Conservation (phyloP, 2,329 filamentous ascomycete species). For the Dothistroma septosporum region DNA sequence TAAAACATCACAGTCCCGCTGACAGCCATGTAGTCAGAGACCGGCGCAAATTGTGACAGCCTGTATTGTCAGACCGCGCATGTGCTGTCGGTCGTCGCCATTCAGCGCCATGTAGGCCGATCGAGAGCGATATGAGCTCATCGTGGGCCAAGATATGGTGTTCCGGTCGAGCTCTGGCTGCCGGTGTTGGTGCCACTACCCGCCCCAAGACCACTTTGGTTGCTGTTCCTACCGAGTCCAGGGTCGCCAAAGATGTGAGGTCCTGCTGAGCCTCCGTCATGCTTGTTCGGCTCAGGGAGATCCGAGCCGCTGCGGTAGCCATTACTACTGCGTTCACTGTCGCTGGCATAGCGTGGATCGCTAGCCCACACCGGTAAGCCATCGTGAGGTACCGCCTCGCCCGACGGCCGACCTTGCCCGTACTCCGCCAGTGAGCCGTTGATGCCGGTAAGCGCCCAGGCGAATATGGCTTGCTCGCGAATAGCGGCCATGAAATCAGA, state of each 20-base stretch:
- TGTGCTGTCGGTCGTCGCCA: not conserved
- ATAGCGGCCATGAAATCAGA: conserved; percentile 74
- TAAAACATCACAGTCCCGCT: not conserved
- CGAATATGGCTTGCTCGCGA: conserved; percentile 80
- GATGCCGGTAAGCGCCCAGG: conserved; percentile 76
- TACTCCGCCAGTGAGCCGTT: conserved; percentile 69
- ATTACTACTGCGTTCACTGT: conserved; percentile 6
- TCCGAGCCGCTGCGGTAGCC: conserved; percentile 12
- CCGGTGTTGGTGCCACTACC: conserved; percentile 10
- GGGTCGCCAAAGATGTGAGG: conserved; percentile 33
- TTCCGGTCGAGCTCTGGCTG: conserved; percentile 11
- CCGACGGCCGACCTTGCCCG: conserved; percentile 57
- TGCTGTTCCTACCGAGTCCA: conserved; percentile 25
- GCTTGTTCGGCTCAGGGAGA: conserved; percentile 8
- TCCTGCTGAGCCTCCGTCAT: conserved; percentile 2
- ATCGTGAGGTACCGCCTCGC: conserved; percentile 59
- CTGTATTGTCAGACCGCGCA: not conserved
- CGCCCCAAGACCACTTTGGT: conserved; percentile 12
- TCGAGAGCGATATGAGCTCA: not conserved
- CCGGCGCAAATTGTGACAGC: not conserved
- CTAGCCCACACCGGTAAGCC: conserved; percentile 59
- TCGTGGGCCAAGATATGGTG: conserved; percentile 9
- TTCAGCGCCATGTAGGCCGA: not conserved
- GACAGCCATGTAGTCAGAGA: not conserved
- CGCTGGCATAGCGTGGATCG: conserved; percentile 20